Percentiles rank a stretch among this genome's conserved stretches.
Evolutionary conservation across 2,329 filamentous ascomycete species (phyloP).

Genomic region (Trichoderma sp.): DNA sequence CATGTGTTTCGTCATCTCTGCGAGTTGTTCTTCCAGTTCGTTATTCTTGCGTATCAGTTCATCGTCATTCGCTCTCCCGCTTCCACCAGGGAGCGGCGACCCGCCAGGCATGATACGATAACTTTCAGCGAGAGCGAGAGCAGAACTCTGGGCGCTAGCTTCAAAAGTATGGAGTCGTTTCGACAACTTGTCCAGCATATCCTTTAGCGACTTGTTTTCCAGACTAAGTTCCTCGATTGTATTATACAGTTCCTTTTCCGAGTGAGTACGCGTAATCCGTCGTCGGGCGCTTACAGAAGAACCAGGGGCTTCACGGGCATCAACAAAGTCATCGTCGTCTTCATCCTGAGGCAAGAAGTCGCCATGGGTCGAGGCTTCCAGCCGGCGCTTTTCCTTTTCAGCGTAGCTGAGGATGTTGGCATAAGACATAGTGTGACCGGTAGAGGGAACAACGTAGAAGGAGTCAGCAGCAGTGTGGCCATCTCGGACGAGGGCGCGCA

Average conservation of each 20-base stretch:
- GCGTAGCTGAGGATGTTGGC: conserved; percentile 78
- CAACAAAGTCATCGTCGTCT: conserved; percentile 83
- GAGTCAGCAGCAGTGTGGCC: conserved; percentile 66
- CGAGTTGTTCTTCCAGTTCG: conserved; percentile 68
- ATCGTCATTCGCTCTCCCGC: conserved; percentile 31
- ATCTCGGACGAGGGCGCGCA: conserved; percentile 73
- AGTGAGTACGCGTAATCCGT: conserved; percentile 40
- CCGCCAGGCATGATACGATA: conserved; percentile 60
- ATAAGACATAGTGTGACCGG: conserved; percentile 88
- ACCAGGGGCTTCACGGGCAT: conserved; percentile 68
- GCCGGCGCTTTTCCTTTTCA: conserved; percentile 63
- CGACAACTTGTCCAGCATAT: conserved; percentile 80
- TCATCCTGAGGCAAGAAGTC: conserved; percentile 48
- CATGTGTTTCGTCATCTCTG: conserved; percentile 56
- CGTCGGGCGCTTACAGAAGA: conserved; percentile 43
- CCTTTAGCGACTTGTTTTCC: conserved; percentile 83
- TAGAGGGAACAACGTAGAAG: conserved; percentile 93
- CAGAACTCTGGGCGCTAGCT: conserved; percentile 83
- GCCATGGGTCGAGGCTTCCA: conserved; percentile 50
- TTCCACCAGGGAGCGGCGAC: conserved; percentile 44
- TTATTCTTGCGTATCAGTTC: conserved; percentile 49
- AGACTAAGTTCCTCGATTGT: conserved; percentile 83
- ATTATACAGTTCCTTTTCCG: conserved; percentile 54
- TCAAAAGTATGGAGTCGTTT: conserved; percentile 92
- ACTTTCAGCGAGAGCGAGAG: conserved; percentile 82